These are phyloP conservation scores for Yamadazyma membranifaciens DNA, from an alignment of 1,139 yeast species.

Conservation along the genomic window DNA sequence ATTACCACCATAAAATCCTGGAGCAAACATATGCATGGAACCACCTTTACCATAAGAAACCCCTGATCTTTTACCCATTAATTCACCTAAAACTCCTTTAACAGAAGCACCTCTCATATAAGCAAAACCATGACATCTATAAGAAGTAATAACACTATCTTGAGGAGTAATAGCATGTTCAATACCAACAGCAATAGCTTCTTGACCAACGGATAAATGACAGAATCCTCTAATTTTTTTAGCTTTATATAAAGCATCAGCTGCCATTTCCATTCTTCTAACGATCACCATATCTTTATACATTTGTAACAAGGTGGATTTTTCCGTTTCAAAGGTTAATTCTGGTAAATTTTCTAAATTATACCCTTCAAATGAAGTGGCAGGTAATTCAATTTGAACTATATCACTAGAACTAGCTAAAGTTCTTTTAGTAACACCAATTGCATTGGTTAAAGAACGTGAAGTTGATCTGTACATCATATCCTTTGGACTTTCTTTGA, in stretches of 20 bases:
- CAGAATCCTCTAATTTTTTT: constrained; percentile 98
- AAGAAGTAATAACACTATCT: constrained; percentile 92
- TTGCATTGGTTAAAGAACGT: constrained; percentile 11
- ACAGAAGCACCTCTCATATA: constrained; percentile 94
- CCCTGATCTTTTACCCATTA: constrained; percentile 96
- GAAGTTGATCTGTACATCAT: neutral
- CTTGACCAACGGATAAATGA: constrained; percentile 98
- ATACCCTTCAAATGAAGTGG: constrained; percentile 77
- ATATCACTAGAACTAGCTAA: constrained; percentile 40
- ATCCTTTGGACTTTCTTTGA: constrained; percentile 3
- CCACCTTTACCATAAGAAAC: constrained; percentile 98
- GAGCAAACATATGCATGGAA: constrained; percentile 97
- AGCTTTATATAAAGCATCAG: constrained; percentile 97
- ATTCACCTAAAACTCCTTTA: constrained; percentile 86
- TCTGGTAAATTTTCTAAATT: constrained; percentile 66
- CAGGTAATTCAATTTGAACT: constrained; percentile 65
- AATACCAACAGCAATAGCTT: constrained; percentile 97
- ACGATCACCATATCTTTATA: constrained; percentile 93
- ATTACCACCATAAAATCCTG: constrained; percentile 96
- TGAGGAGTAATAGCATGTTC: constrained; percentile 85
- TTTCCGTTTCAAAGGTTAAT: constrained; percentile 72
- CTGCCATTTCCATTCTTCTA: constrained; percentile 98
- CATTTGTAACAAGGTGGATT: constrained; percentile 81
- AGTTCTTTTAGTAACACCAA: constrained; percentile 24
- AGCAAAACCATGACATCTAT: constrained; percentile 98